phyloP scores from a whole-genome alignment of 192 early-diverging fungal species.

The Coemansia sp. region DNA sequence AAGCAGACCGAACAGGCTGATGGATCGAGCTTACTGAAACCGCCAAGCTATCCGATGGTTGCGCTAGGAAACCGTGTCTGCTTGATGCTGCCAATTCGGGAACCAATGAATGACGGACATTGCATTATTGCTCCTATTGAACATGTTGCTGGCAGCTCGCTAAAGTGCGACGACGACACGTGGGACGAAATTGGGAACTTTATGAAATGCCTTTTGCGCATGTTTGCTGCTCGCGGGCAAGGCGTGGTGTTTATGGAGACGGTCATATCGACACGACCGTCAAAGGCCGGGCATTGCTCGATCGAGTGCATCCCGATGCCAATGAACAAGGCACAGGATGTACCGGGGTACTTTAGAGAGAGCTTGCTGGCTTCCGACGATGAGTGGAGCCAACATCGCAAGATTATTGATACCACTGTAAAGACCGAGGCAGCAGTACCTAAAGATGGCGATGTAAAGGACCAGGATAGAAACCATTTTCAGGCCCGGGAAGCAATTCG shows the following conservation, averaged over 20 bases:
- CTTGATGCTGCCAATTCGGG: slow-evolving; percentile 70
- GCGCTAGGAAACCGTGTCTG: slow-evolving; percentile 77
- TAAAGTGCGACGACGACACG: slow-evolving; percentile 86
- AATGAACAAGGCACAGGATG: slow-evolving; percentile 67
- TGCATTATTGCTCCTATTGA: slow-evolving; percentile 90
- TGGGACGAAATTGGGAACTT: slow-evolving; percentile 98
- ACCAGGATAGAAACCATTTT: slow-evolving; percentile 36
- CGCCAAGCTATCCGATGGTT: slow-evolving; percentile 70
- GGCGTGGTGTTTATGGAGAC: slow-evolving; percentile 89
- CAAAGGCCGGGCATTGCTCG: slow-evolving; percentile 69
- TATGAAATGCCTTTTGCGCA: slow-evolving; percentile 88
- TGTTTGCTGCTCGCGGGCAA: slow-evolving; percentile 72
- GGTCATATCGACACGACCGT: slow-evolving; percentile 71
- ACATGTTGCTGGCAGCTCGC: slow-evolving; percentile 71
- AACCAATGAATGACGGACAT: slow-evolving; percentile 79
- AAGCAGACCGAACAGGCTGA: slow-evolving; percentile 46
- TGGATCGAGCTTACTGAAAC: slow-evolving; percentile 50
- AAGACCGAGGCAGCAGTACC: slow-evolving; percentile 42
- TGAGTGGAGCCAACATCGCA: slow-evolving; percentile 89
- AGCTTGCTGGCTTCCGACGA: slow-evolving; percentile 72
- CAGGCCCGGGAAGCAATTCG: slow-evolving; percentile 22
- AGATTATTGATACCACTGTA: slow-evolving; percentile 70
- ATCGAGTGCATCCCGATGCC: slow-evolving; percentile 95
- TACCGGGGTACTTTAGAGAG: slow-evolving; percentile 87
- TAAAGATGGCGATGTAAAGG: slow-evolving; percentile 20